Evolutionary conservation across 108 stramenopile genomes (phyloP), one percentile per base, ranked within the genome.

Genomic region (Parmales sp.): DNA sequence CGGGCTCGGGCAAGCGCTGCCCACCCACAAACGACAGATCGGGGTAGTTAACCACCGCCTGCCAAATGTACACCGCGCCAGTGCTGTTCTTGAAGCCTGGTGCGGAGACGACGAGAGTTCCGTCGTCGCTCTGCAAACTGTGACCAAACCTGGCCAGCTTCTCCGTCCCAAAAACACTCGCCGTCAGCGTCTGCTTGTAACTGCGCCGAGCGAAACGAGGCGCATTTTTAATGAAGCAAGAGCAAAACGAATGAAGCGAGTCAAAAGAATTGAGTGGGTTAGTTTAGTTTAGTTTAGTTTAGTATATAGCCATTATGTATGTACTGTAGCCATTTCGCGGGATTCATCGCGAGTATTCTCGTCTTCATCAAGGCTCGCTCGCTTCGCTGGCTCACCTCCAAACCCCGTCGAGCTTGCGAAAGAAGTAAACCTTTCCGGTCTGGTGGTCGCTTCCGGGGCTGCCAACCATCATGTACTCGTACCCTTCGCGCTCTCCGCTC

Each of bases 11-110:
- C 29, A 34, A 34, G n/a, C n/a, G n/a, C n/a, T n/a, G n/a, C n/a
- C n/a, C n/a, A n/a, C n/a, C n/a, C n/a, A n/a, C n/a, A n/a, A n/a
- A n/a, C n/a, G n/a, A n/a, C n/a, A n/a, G n/a, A n/a, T n/a, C n/a
- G n/a, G n/a, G n/a, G 54, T 34, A 60, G 16, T 60, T 60, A 34
- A 60, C 29, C 54, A 13, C 13, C 20, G 29, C 49, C 38, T 3
- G 38, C 26, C 25, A 71, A 11, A 71, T 44, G 64, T 71, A 71
- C 18, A 71, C 70, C 34, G 51, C 50, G 26, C 70, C 70, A 25
- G 16, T 20, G 63, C 29, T 39, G 63, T 22, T 37, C 31, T 65
- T 39, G 51, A 31, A 39, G 28, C 70, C 70, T n/a, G 70, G 70
- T n/a, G 70, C 54, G 8, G 51, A 23, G 9, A 71, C 54, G 6